Conservation (phyloP, 352 stramenopile species). For the Phytophthora hibernalis region DNA sequence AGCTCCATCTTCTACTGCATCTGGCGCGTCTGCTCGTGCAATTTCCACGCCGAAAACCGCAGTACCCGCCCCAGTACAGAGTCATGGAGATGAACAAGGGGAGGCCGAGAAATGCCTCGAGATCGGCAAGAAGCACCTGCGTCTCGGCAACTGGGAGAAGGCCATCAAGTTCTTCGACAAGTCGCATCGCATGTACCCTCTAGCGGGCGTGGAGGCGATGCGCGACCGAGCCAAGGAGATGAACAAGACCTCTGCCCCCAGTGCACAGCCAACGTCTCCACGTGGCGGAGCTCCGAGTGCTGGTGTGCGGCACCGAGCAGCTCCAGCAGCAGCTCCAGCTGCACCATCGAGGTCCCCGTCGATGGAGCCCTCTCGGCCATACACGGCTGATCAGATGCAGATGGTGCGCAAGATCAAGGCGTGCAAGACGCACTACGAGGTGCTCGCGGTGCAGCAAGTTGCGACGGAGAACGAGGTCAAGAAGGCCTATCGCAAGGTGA, state of each 20-base stretch:
- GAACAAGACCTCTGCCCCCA: conserved; percentile 43
- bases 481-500: conserved; percentile 92
- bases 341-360: conserved; percentile 42
- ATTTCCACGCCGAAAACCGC: conserved; percentile 7
- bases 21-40: conserved; percentile 15
- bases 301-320: conserved; percentile 37
- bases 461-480: conserved; percentile 91
- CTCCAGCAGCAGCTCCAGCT: conserved; percentile 24
- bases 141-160: conserved; percentile 85
- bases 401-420: conserved; percentile 90
- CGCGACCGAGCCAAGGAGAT: conserved; percentile 71
- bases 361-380: conserved; percentile 61
- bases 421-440: conserved; percentile 91
- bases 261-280: conserved; percentile 39
- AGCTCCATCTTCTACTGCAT: conserved; percentile 10
- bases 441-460: conserved; percentile 75
- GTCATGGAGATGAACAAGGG: conserved; percentile 92
- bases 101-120: conserved; percentile 94
- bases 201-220: conserved; percentile 87
- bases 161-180: conserved; percentile 95
- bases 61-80: conserved; percentile 13
- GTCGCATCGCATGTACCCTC: conserved; percentile 88
- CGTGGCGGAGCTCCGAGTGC: conserved; percentile 25
- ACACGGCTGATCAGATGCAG: conserved; percentile 82
- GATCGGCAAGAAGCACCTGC: conserved; percentile 89